These are phyloP conservation scores for Ilyonectria sp. DNA, from an alignment of 2,329 filamentous ascomycete species.

Conservation along the genomic window DNA sequence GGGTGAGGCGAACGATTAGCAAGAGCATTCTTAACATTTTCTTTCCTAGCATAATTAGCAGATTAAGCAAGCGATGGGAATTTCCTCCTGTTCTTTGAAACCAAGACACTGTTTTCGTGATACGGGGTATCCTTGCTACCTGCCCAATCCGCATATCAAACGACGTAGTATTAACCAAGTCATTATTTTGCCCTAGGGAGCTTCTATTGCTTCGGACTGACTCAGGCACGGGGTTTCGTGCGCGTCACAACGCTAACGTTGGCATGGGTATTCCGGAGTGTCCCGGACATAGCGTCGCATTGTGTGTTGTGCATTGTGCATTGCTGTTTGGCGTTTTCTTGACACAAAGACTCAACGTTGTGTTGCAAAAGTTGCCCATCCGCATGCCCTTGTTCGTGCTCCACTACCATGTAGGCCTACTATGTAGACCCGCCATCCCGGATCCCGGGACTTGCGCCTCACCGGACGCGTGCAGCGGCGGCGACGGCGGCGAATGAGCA, in stretches of 20 bases:
- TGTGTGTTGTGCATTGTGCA: neutral
- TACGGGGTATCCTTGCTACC: neutral
- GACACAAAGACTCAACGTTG: neutral
- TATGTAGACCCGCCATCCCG: constrained; percentile 43
- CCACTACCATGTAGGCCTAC: neutral
- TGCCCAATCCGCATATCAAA: neutral
- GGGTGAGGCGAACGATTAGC: neutral
- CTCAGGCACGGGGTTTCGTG: neutral
- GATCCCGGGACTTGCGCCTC: constrained; percentile 41
- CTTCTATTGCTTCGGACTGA: neutral
- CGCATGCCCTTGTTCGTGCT: neutral
- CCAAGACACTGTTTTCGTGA: neutral
- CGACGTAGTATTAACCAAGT: neutral
- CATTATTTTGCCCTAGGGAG: neutral
- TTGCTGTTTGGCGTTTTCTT: neutral
- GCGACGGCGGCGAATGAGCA: neutral
- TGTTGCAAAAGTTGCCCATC: neutral
- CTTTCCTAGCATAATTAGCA: constrained; percentile 31
- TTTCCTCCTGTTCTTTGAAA: neutral
- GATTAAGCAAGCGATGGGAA: constrained; percentile 26
- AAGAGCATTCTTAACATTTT: neutral
- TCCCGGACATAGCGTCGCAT: neutral
- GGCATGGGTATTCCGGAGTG: neutral
- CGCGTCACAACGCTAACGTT: neutral
- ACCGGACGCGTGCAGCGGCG: constrained; percentile 24